A percentile compares a stretch with the other conserved stretches of the same genome.
Conservation (phyloP, 2,329 filamentous ascomycete species). For the Colletotrichum navitas region DNA sequence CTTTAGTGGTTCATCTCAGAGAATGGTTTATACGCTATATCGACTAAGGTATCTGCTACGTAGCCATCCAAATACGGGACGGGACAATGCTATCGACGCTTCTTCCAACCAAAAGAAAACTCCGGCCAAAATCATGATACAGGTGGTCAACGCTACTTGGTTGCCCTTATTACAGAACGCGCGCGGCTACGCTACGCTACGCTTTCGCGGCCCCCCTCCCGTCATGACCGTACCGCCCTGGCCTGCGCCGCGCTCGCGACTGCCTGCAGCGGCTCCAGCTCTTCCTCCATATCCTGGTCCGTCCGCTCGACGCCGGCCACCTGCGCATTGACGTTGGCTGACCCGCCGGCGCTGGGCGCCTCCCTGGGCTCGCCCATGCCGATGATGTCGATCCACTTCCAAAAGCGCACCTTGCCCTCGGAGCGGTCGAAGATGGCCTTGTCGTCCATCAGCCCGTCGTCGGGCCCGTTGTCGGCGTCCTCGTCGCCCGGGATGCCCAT, state of each 20-base stretch:
- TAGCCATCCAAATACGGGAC: neutral
- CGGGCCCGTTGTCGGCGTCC: slow-evolving; percentile 40
- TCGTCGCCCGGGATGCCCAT: slow-evolving; percentile 34
- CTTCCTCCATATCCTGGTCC: slow-evolving; percentile 41
- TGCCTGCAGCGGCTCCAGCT: slow-evolving; percentile 41
- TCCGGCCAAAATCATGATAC: slow-evolving; percentile 19
- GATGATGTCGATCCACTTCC: slow-evolving; percentile 66
- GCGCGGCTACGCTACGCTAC: neutral
- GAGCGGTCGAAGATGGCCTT: slow-evolving; percentile 63
- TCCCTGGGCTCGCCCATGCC: slow-evolving; percentile 57
- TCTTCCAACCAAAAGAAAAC: neutral
- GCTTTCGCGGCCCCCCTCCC: no score
- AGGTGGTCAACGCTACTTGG: neutral
- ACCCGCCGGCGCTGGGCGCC: neutral
- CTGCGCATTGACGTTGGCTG: slow-evolving; percentile 11
- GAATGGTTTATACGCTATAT: neutral
- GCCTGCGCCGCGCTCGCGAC: slow-evolving; percentile 37
- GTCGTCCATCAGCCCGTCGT: slow-evolving; percentile 61
- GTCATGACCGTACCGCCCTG: slow-evolving; percentile 15
- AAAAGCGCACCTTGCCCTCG: slow-evolving; percentile 57
- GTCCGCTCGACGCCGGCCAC: slow-evolving; percentile 34
- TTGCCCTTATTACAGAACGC: neutral
- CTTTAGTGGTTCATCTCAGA: neutral
- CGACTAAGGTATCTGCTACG: slow-evolving; percentile 30
- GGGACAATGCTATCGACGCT: slow-evolving; percentile 24